Base-by-base conservation (phyloP, 164 flowering plant species). In the Dillenia turbinata region DNA sequence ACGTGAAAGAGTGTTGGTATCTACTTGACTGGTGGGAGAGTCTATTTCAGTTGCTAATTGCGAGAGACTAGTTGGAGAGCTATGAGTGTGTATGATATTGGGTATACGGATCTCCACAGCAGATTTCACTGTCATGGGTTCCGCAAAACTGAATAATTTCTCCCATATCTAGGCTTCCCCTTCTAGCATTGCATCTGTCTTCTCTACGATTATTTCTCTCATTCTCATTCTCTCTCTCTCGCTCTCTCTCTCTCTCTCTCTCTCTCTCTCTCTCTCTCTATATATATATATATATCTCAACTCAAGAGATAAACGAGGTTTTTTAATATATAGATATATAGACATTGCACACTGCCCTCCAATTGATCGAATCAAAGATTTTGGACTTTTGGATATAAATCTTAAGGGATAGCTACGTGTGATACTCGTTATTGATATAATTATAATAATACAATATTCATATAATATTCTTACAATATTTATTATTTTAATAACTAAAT, bases 41-140 rank as follows among this genome's bases (percentile, higher is more conserved):
- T 47, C 63, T 12, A 73, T 59, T 9, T 17, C 6, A 14, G 65
- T 33, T 22, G 71, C 69, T 0, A 84, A 60, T 54, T 81, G 67
- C 16, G 65, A 24, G 22, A 81, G 45, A 19, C 81, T 66, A 44
- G 79, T 64, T 9, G 86, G 80, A 0, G 47, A 26, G 22, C 67
- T 73, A 45, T 77, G 71, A 11, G 71, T 26, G 68, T 81, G 54
- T 52, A 84, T 75, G 2, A 80, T 78, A 46, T 81, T 80, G 6
- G 84, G 61, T 2, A 84, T 67, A 44, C 71, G 63, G 15, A 84
- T 76, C 63, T 84, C 84, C 17, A 84, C 72, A 0, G 77, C 82
- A 47, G 81, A 81, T 51, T 73, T 78, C 13, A 81, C 60, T 0
- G 77, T 79, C 74, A 76, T 75, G 44, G 83, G 67, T 46, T 80